Evolutionary conservation across 805 yeast genomes (phyloP).

Genomic region (Myxozyma monticola): DNA sequence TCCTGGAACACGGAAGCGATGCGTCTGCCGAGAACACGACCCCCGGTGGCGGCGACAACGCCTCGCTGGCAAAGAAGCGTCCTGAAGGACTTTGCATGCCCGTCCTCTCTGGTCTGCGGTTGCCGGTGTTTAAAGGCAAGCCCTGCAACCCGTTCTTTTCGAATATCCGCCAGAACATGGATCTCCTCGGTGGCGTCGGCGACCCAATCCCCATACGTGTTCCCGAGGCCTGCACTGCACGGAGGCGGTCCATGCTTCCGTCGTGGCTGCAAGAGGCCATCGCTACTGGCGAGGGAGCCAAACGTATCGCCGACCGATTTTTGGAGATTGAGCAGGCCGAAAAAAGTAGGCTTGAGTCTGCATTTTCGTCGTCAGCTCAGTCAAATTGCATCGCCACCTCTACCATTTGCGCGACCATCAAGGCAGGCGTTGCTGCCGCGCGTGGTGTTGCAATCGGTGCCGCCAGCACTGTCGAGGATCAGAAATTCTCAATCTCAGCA

Average conservation of each 20-base stretch:
- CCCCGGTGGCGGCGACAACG: too few relatives aligned
- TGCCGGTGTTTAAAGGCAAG: conserved; percentile 32
- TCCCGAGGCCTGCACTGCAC: conserved; percentile 27
- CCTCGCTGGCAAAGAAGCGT: too few relatives aligned
- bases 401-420: not conserved
- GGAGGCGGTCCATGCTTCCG: conserved; percentile 45
- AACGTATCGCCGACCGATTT: conserved; percentile 54
- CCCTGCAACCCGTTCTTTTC: conserved; percentile 35
- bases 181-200: conserved; percentile 34
- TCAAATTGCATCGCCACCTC: conserved; percentile 12
- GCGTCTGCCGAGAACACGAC: not conserved
- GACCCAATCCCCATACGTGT: conserved; percentile 34
- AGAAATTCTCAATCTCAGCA: conserved; percentile 37
- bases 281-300: conserved; percentile 43
- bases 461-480: not conserved
- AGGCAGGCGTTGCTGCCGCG: not conserved
- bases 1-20: conserved; percentile 6
- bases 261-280: conserved; percentile 52
- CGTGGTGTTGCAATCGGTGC: not conserved
- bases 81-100: too few relatives aligned
- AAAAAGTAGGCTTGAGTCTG: conserved; percentile 59
- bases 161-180: conserved; percentile 35
- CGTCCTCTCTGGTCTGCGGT: conserved; percentile 34
- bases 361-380: conserved; percentile 35
- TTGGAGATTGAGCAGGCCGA: conserved; percentile 68